These are phyloP conservation scores for Tuber aestivum DNA, from an alignment of 495 filamentous ascomycete genomes.

Conservation along the genomic window DNA sequence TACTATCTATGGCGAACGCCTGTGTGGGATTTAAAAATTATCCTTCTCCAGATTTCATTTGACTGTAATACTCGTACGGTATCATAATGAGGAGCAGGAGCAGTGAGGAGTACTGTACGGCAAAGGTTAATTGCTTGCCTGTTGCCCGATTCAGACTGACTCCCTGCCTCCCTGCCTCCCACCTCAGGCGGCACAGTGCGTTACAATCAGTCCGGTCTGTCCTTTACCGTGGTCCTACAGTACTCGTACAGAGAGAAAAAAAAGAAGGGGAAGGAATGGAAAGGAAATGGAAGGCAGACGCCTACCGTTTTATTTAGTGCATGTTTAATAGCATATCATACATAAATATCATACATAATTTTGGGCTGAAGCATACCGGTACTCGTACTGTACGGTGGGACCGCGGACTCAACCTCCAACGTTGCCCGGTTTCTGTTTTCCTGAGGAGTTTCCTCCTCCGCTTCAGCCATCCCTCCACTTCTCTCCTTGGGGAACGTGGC, in stretches of 20 bases:
- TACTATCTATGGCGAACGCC: background rate
- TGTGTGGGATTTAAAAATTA: background rate
- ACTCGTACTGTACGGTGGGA: background rate
- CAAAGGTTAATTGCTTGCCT: background rate
- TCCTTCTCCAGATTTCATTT: background rate
- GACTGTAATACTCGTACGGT: background rate
- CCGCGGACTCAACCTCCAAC: background rate
- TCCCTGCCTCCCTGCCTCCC: background rate
- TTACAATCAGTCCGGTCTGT: background rate
- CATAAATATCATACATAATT: background rate
- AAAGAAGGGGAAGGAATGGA: background rate
- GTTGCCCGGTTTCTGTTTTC: background rate
- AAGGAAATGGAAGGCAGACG: background rate
- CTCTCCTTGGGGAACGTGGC: background rate
- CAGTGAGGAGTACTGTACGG: background rate
- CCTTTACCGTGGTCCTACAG: background rate
- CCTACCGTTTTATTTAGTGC: constrained; percentile 2
- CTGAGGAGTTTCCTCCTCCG: background rate
- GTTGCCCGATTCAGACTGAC: background rate
- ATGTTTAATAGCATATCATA: too few species aligned
- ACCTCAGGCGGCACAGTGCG: background rate
- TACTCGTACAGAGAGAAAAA: background rate
- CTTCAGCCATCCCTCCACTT: background rate
- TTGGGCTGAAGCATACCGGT: background rate
- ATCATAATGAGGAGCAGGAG: background rate